phyloP scores from a whole-genome alignment of 331 rosid genomes.

The Rosa hybrid region DNA sequence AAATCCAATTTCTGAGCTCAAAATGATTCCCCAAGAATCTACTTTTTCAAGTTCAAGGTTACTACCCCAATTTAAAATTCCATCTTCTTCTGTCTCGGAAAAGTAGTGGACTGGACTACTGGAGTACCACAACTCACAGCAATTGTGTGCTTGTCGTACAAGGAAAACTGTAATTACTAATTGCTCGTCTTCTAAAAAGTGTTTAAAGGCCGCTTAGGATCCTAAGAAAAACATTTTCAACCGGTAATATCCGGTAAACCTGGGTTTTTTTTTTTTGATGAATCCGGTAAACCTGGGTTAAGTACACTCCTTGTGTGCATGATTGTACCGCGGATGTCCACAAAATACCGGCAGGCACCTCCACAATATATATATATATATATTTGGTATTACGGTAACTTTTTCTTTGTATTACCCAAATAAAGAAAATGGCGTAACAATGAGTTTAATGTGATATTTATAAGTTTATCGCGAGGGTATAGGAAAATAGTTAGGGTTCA shows the following conservation, averaged over 20 bases:
- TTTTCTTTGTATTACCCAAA: slow-evolving; percentile 43
- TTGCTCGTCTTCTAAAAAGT: slow-evolving; percentile 2
- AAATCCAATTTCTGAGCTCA: too few species aligned
- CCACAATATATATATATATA: too few species aligned
- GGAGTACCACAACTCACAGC: slow-evolving; percentile 7
- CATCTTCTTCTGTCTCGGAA: slow-evolving; percentile 5
- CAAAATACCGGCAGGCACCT: slow-evolving; percentile 52
- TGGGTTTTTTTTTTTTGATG: slow-evolving; percentile 16
- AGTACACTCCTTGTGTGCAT: slow-evolving; percentile 34
- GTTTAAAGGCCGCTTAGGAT: slow-evolving; percentile 21
- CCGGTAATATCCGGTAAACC: slow-evolving; percentile 72
- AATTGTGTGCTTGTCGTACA: slow-evolving; percentile 43
- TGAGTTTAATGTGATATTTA: too few species aligned
- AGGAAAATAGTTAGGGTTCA: too few species aligned
- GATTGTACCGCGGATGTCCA: slow-evolving; percentile 51
- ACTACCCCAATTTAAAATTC: slow-evolving; percentile 15
- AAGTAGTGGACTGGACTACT: slow-evolving; percentile 4
- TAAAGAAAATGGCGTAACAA: slow-evolving; percentile 35
- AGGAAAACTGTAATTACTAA: slow-evolving; percentile 34
- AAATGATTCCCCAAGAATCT: too few species aligned
- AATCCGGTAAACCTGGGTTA: slow-evolving; percentile 55
- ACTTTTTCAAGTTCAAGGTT: slow-evolving; percentile 19
- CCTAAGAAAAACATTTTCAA: slow-evolving; percentile 24
- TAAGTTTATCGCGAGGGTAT: too few species aligned
- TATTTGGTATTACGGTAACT: slow-evolving; percentile 7